These are phyloP conservation scores for Neurospora sublineolata DNA, from an alignment of 495 filamentous ascomycete genomes.

Conservation along the genomic window DNA sequence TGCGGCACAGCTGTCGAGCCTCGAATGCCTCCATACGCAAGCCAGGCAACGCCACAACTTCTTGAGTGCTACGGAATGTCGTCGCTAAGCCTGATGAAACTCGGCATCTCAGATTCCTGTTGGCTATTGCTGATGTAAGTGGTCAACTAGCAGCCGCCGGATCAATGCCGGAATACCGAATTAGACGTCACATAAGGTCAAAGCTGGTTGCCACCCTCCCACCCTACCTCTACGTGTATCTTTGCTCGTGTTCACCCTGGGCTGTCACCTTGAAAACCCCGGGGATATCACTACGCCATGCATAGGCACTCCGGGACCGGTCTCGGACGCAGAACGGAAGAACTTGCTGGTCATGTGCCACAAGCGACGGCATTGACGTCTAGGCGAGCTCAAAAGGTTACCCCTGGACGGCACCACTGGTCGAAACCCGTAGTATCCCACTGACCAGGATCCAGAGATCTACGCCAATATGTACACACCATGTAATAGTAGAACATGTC, in stretches of 20 bases:
- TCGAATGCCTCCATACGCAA: background rate
- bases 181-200: background rate
- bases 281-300: background rate
- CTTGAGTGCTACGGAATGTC: background rate
- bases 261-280: background rate
- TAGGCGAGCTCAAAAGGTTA: background rate
- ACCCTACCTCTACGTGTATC: background rate
- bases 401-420: background rate
- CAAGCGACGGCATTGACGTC: background rate
- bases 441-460: background rate
- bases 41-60: background rate
- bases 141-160: background rate
- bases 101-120: background rate
- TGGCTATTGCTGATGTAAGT: background rate
- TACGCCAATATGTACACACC: background rate
- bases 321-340: background rate
- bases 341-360: slow-evolving; percentile 2
- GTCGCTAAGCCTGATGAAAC: background rate
- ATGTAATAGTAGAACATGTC: background rate
- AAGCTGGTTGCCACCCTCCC: background rate
- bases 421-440: background rate
- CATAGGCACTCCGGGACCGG: background rate
- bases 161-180: background rate
- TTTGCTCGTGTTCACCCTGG: background rate
- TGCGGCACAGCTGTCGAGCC: background rate